Conservation (phyloP, 2,329 filamentous ascomycete genomes). For the Canariomyces notabilis region DNA sequence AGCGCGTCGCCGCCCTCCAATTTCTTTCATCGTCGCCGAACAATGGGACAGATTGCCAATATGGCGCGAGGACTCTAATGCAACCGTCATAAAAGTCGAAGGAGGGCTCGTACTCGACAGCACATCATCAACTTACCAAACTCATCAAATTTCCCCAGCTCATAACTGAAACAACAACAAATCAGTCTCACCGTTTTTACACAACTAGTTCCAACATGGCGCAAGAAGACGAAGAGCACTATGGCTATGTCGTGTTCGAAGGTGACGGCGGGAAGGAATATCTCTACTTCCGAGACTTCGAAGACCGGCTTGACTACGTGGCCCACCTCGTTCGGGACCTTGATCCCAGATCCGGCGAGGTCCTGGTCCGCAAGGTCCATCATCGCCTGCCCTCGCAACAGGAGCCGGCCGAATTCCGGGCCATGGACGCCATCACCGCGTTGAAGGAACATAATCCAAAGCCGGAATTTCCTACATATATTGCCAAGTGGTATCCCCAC, state of each 20-base stretch:
- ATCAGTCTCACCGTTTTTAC: no score
- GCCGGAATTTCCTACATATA: neutral
- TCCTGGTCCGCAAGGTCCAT: constrained; percentile 9
- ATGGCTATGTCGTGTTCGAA: constrained; percentile 9
- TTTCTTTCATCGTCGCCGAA: no score
- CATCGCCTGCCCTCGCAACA: no score
- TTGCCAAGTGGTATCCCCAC: constrained; percentile 4
- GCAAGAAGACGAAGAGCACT: neutral
- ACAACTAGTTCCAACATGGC: no score
- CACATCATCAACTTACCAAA: no score
- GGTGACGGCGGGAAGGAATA: neutral
- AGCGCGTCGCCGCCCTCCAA: no score
- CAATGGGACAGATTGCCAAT: no score
- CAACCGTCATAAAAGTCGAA: no score
- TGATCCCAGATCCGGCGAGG: neutral
- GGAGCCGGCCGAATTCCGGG: neutral
- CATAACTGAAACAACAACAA: neutral
- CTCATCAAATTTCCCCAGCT: no score
- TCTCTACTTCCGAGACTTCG: constrained; percentile 8
- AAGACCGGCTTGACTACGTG: neutral
- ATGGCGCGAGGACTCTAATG: no score
- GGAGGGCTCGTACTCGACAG: no score
- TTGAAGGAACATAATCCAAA: no score
- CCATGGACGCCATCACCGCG: neutral
- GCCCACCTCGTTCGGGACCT: constrained; percentile 11